Percentiles rank a stretch among this genome's conserved stretches.
Evolutionary conservation across 2,329 filamentous ascomycete genomes (phyloP).

Genomic region (Myriosclerotinia curreyana): DNA sequence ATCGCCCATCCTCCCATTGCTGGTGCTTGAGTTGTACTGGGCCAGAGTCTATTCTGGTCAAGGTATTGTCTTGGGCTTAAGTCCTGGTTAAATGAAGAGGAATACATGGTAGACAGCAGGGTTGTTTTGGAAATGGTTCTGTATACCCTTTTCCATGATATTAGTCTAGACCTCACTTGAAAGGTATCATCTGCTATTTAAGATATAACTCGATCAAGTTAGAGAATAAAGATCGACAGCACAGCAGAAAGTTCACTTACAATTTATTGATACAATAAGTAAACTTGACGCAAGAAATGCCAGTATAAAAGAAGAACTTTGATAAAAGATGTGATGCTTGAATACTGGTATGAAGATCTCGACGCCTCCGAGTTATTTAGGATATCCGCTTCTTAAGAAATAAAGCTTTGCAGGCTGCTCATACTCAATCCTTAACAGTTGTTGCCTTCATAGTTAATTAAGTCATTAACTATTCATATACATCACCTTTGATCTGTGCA

Average conservation of each 20-base stretch:
- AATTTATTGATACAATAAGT: neutral
- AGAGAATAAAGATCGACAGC: neutral
- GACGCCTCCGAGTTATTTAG: neutral
- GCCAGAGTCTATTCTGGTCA: slow-evolving; percentile 1
- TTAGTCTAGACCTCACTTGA: slow-evolving; percentile 19
- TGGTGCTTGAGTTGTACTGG: neutral
- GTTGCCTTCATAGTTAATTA: neutral
- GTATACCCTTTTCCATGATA: slow-evolving; percentile 15
- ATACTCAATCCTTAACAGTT: neutral
- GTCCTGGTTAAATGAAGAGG: neutral
- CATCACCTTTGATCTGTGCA: neutral
- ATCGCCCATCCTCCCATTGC: slow-evolving; percentile 13
- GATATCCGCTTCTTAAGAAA: slow-evolving; percentile 4
- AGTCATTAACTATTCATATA: neutral
- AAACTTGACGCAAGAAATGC: neutral
- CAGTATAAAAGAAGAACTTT: neutral
- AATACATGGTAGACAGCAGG: slow-evolving; percentile 9
- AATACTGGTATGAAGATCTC: neutral
- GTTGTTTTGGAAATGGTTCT: slow-evolving; percentile 16
- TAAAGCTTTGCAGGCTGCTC: neutral
- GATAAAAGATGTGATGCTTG: neutral
- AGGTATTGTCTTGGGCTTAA: neutral
- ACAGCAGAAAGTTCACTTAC: slow-evolving; percentile 3
- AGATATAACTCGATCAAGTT: neutral
- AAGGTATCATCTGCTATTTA: neutral